Evolutionary conservation across 1,139 yeast species (phyloP), one percentile per base, ranked within the genome.

Genomic region (Kodamaea alishanica): DNA sequence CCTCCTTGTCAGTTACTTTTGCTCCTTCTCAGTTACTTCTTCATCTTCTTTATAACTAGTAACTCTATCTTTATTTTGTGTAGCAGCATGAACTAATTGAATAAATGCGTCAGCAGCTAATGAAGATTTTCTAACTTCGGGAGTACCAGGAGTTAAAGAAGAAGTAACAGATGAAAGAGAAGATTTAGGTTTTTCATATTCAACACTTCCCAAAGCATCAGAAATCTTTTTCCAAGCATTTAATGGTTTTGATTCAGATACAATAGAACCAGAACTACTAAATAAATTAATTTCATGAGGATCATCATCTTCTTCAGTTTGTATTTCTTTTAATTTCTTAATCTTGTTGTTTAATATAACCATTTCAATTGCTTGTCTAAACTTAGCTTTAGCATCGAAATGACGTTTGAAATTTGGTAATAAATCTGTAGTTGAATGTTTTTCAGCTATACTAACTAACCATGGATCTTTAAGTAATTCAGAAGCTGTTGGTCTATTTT

Each of bases 301-400:
- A 47, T 75, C 83, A 45, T 76, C 81, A 51, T 75, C 81, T 38
- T 70, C 79, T 3, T 70, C 79, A 34, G 73, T 63, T 65, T 54
- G 79, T 43, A 71, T 51, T 40, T 61, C 66, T 59, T 81, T 80
- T 57, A 88, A 73, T 43, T 81, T 79, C 53, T 75, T 70, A 58
- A 88, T 80, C 56, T 85, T 73, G 61, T 87, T 86, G 52, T 82
- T 77, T 60, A 88, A 74, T 51, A 79, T 79, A 39, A 88, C 89
- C 54, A 86, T 73, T 57, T 84, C 94, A 49, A 88, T 84, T 28
- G 95, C 97, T 54, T 85, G 88, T 56, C 81, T 79, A 66, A 92
- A 83, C 61, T 85, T 89, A 58, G 78, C 75, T 56, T 85, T 86
- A 30, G 96, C 96, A 58, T 85, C 81, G 72, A 89, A 86, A 38